Base-by-base conservation (phyloP, 2,329 filamentous ascomycete species). In the Ceratocystis huliohia region DNA sequence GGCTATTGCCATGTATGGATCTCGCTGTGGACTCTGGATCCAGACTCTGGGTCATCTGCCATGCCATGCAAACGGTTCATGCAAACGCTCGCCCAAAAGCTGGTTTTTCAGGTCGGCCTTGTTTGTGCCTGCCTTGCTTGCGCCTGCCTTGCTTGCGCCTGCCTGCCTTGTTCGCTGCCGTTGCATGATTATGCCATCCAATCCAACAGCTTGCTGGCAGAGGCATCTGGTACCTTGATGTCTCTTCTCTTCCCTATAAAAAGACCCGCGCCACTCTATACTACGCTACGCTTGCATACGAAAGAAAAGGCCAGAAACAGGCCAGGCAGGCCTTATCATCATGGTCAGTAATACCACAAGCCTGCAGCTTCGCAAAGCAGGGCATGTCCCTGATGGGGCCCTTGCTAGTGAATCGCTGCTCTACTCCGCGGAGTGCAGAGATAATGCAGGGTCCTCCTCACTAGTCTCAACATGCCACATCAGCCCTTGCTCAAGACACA, bases 401-500 rank as follows among this genome's bases (percentile, higher is more conserved):
- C 41, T 25, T 6, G 15, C 37, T 22, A 30, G 61, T 33, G 61
- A 15, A 10, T 44, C 17, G 13, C 44, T 46, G 3, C 25, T 45
- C 45, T 63, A 63, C 50, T 48, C 8, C 22, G 25, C 8, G 46
- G 30, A 63, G 4, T 25, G 61, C 61, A 37, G 20, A 63, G 44
- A 63, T 46, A 28, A 30, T 45, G 25, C 44, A 63, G 41, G 44
- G 61, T 25, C 41, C 61, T 33, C 46, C 30, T 48, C 44, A 48
- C 37, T 62, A 59, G 56, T 33, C n/a, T 30, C 56, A 59, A 37
- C 56, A 59, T 59, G 56, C 56, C 56, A 20, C 30, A 59, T 37
- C 10, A 33, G 22, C 53, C 25, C 53, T n/a, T 57, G 53, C 28
- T 41, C 28, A 57, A 8, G n/a, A 28, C 59, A 33, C 33, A 44